These are phyloP conservation scores for Lepiota brunneoincarnata DNA, from an alignment of 768 basidiomycete genomes.

Conservation along the genomic window DNA sequence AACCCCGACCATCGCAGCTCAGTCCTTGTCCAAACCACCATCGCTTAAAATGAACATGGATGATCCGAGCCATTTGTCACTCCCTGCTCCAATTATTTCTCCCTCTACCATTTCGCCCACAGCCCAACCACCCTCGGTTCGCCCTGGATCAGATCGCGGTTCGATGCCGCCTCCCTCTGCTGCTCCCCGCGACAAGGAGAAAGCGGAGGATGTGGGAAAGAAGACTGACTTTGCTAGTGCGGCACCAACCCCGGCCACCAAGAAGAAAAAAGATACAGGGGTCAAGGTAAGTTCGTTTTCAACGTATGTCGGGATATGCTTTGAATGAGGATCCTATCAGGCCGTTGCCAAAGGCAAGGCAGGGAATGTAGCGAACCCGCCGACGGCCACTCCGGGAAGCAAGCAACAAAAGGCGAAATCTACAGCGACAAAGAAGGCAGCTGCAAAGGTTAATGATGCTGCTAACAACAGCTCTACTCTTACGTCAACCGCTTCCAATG, in stretches of 20 bases:
- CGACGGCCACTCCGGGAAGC: slow-evolving; percentile 11
- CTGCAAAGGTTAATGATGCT: not conserved
- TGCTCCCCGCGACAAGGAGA: slow-evolving; percentile 27
- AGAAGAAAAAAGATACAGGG: slow-evolving; percentile 37
- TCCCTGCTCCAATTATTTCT: slow-evolving; percentile 12
- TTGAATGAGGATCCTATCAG: slow-evolving; percentile 10
- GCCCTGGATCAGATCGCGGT: slow-evolving; percentile 39
- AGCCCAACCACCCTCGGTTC: slow-evolving; percentile 18
- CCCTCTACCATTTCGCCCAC: slow-evolving; percentile 12
- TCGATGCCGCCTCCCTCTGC: slow-evolving; percentile 59
- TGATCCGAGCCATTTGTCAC: not conserved
- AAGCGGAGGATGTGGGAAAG: slow-evolving; percentile 22
- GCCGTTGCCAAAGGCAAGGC: slow-evolving; percentile 20
- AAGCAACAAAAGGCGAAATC: slow-evolving; percentile 2
- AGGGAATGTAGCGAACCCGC: slow-evolving; percentile 20
- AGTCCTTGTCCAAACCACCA: slow-evolving; percentile 1
- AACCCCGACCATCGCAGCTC: slow-evolving; percentile 6
- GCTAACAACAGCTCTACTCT: slow-evolving; percentile 14
- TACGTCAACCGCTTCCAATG: slow-evolving; percentile 9
- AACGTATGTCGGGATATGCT: not conserved
- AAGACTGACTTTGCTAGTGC: slow-evolving; percentile 17
- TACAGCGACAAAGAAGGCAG: slow-evolving; percentile 1
- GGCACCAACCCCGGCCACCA: slow-evolving; percentile 24
- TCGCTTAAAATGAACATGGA: slow-evolving; percentile 4
- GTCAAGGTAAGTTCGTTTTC: slow-evolving; percentile 32